Evolutionary conservation across 176 grass and related monocot species (phyloP).

Genomic region (Triticum dicoccoides): DNA sequence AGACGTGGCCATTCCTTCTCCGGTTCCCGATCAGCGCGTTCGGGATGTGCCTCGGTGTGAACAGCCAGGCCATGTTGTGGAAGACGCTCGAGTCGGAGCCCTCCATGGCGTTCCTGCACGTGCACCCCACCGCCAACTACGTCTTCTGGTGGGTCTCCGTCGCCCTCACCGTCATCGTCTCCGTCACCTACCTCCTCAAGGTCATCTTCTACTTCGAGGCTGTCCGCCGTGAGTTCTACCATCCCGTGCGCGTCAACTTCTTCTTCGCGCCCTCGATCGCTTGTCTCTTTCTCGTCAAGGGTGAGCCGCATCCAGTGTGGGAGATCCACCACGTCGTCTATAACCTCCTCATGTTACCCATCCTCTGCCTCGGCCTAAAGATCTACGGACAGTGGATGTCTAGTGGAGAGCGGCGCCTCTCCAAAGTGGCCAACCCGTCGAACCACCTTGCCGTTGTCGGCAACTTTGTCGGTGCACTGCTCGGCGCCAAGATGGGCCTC

Average conservation of each 20-base stretch:
- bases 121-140: not conserved
- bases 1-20: not conserved
- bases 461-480: constrained; percentile 57
- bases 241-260: constrained; percentile 84
- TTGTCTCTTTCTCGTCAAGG: constrained; percentile 62
- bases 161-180: constrained; percentile 10
- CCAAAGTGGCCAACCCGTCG: not conserved
- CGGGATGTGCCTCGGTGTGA: not conserved
- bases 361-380: not conserved
- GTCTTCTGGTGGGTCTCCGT: not conserved
- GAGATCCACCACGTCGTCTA: constrained; percentile 30
- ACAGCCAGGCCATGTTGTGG: not conserved
- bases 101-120: not conserved
- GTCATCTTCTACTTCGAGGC: constrained; percentile 62
- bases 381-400: not conserved
- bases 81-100: not conserved
- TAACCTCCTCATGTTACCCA: constrained; percentile 49
- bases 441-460: constrained; percentile 73
- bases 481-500: constrained; percentile 55
- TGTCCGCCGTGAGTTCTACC: constrained; percentile 61
- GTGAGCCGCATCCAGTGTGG: not conserved
- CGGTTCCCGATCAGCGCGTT: not conserved
- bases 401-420: not conserved
- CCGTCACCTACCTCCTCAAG: constrained; percentile 60
- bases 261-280: constrained; percentile 80